phyloP scores from a whole-genome alignment of 768 basidiomycete genomes.

The Boletus insuetus region DNA sequence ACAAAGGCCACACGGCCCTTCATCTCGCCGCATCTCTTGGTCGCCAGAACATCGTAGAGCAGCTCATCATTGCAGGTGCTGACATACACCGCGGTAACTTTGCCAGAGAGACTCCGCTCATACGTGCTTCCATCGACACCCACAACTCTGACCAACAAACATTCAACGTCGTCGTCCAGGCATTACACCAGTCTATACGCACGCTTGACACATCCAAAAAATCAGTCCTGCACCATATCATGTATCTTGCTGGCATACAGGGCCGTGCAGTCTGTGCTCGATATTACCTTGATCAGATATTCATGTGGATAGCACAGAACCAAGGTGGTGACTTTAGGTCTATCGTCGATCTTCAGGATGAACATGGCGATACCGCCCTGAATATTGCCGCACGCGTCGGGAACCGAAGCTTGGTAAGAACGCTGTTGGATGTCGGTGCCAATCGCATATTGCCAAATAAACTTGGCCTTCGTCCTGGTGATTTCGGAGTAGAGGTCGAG shows the following conservation, averaged over 20 bases:
- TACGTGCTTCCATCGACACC: slow-evolving; percentile 87
- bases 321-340: slow-evolving; percentile 74
- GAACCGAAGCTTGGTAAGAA: slow-evolving; percentile 80
- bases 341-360: slow-evolving; percentile 88
- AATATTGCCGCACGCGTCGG: slow-evolving; percentile 96
- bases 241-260: slow-evolving; percentile 86
- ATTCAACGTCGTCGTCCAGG: slow-evolving; percentile 63
- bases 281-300: slow-evolving; percentile 89
- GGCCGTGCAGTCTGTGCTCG: slow-evolving; percentile 80
- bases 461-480: slow-evolving; percentile 86
- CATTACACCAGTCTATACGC: slow-evolving; percentile 71
- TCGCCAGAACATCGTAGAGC: slow-evolving; percentile 61
- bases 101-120: slow-evolving; percentile 91
- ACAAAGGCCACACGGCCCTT: slow-evolving; percentile 90
- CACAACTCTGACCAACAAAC: slow-evolving; percentile 78
- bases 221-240: slow-evolving; percentile 88
- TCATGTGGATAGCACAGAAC: slow-evolving; percentile 79
- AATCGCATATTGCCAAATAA: slow-evolving; percentile 89
- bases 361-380: slow-evolving; percentile 92
- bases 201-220: slow-evolving; percentile 87
- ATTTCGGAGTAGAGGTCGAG: slow-evolving; percentile 93
- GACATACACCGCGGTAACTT: slow-evolving; percentile 91
- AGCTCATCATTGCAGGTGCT: slow-evolving; percentile 74
- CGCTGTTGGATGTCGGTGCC: slow-evolving; percentile 88
- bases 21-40: slow-evolving; percentile 91